Conservation (phyloP, 208 protist species). For the Leishmania lainsoni region DNA sequence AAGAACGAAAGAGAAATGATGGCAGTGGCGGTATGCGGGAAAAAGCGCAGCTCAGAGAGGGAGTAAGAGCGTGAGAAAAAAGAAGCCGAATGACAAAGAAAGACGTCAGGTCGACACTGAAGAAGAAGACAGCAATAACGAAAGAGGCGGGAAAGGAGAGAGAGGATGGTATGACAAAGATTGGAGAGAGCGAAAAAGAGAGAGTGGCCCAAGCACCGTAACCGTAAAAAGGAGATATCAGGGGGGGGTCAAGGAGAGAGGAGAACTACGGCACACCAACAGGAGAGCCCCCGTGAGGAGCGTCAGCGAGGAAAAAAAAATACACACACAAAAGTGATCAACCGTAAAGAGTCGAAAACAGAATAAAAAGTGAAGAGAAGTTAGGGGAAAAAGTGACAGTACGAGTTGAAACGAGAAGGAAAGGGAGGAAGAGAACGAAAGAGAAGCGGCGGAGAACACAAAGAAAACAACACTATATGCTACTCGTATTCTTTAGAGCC, state of each 20-base stretch:
- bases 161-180: background rate
- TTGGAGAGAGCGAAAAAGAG: background rate
- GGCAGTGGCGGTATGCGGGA: background rate
- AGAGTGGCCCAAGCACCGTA: background rate
- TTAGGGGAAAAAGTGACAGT: background rate
- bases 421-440: background rate
- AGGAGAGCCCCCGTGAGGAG: background rate
- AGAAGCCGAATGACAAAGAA: background rate
- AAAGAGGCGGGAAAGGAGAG: background rate
- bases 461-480: background rate
- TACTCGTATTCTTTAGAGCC: background rate
- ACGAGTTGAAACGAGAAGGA: too few species aligned
- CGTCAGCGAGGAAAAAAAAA: background rate
- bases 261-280: too few species aligned
- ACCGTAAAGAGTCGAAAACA: background rate
- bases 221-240: background rate
- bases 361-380: background rate
- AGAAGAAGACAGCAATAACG: background rate
- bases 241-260: background rate
- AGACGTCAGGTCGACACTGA: slow-evolving; percentile 1
- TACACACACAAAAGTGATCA: background rate
- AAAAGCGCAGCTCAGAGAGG: background rate
- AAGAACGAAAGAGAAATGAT: background rate
- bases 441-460: background rate
- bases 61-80: background rate